Conservation (phyloP, 257 asterid genomes). For the Solanum tarapatanum region DNA sequence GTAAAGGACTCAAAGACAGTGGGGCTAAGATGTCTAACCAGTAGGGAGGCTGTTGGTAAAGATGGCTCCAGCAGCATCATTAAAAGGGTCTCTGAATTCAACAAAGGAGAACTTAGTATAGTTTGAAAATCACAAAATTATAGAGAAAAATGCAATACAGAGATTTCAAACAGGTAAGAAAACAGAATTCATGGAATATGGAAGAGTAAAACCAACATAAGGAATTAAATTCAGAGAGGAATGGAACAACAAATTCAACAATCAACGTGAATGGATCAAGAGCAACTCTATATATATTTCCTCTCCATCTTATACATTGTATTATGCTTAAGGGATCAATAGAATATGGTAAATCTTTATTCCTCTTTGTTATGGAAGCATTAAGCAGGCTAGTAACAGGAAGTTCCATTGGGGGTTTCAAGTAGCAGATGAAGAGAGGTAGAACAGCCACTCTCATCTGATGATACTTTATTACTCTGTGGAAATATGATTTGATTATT, state of each 20-base stretch:
- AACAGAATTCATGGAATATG: background rate
- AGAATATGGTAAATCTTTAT: background rate
- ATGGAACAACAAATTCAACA: background rate
- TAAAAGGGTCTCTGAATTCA: conserved; percentile 34
- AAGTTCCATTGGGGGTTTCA: background rate
- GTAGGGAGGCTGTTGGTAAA: conserved; percentile 32
- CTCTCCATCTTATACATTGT: background rate
- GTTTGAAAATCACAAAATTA: background rate
- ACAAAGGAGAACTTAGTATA: background rate
- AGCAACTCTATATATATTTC: background rate
- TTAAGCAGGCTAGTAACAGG: background rate
- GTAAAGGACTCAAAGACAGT: background rate
- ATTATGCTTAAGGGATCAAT: background rate
- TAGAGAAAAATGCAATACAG: background rate
- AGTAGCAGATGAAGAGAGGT: background rate
- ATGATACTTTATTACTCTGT: background rate
- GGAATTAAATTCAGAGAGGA: background rate
- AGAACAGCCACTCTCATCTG: background rate
- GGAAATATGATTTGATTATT: background rate
- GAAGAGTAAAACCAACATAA: background rate
- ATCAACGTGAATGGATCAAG: background rate
- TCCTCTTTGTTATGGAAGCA: background rate
- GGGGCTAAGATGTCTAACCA: conserved; percentile 32
- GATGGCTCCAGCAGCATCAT: conserved; percentile 48
- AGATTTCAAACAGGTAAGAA: background rate